Evolutionary conservation across 805 yeast species (phyloP).

Genomic region (Monosporozyma solicola): DNA sequence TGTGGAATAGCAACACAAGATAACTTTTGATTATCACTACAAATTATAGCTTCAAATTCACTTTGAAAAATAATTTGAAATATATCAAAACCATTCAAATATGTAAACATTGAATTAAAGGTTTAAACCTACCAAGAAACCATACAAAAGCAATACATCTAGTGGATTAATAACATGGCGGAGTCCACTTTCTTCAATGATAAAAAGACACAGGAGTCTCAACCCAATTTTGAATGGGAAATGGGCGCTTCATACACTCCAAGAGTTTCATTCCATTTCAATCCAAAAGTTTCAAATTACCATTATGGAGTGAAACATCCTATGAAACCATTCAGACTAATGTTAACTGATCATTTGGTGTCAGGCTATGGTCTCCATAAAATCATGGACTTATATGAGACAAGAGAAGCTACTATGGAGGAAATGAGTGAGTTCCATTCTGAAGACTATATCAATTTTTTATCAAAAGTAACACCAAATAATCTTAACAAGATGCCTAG

Average conservation of each 20-base stretch:
- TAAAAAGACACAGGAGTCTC: constrained; percentile 31
- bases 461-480: constrained; percentile 70
- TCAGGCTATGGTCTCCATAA: constrained; percentile 78
- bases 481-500: constrained; percentile 47
- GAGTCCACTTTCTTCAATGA: constrained; percentile 34
- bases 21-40: background rate
- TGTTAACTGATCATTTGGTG: constrained; percentile 89
- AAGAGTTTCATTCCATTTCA: constrained; percentile 79
- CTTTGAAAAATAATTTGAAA: background rate
- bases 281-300: constrained; percentile 68
- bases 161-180: constrained; percentile 7
- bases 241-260: constrained; percentile 38
- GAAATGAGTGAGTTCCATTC: constrained; percentile 80
- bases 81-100: background rate
- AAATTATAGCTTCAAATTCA: background rate
- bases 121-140: background rate
- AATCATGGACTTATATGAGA: constrained; percentile 80
- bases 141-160: background rate
- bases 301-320: constrained; percentile 94
- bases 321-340: constrained; percentile 93
- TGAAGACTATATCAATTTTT: constrained; percentile 74
- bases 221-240: constrained; percentile 46
- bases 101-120: background rate
- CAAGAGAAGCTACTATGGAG: constrained; percentile 71
- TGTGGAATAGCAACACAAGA: no score